A percentile compares a stretch with the other conserved stretches of the same genome.
Evolutionary conservation across 2,329 filamentous ascomycete species (phyloP).

Genomic region (Clarireedia homoeocarpa): DNA sequence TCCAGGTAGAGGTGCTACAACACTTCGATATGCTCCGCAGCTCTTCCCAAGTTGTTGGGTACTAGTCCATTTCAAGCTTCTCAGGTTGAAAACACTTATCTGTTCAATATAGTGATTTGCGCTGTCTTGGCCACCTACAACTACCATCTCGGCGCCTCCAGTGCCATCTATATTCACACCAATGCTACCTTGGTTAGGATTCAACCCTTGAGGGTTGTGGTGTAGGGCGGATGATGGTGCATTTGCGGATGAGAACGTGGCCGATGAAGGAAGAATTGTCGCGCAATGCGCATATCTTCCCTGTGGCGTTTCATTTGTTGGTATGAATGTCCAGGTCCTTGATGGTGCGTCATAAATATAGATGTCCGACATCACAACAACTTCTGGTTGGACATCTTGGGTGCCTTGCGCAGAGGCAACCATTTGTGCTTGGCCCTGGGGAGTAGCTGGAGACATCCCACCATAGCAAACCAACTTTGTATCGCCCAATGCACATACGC

Average conservation of each 20-base stretch:
- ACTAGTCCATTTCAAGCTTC: constrained; percentile 91
- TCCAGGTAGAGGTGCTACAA: constrained; percentile 75
- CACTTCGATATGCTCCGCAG: constrained; percentile 92
- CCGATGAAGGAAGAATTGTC: constrained; percentile 80
- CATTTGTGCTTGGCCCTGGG: constrained; percentile 36
- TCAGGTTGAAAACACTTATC: constrained; percentile 94
- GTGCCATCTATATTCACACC: constrained; percentile 84
- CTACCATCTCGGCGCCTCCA: constrained; percentile 92
- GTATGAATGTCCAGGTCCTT: constrained; percentile 77
- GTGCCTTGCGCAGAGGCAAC: constrained; percentile 35
- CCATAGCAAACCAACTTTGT: constrained; percentile 97
- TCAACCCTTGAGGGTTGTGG: constrained; percentile 76
- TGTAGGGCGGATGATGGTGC: constrained; percentile 82
- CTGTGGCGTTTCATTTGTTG: constrained; percentile 74
- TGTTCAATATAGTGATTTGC: constrained; percentile 99
- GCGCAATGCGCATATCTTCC: constrained; percentile 96
- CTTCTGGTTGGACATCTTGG: constrained; percentile 68
- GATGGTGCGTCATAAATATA: constrained; percentile 87
- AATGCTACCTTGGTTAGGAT: constrained; percentile 79
- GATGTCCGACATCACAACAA: constrained; percentile 96
- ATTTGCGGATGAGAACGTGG: constrained; percentile 75
- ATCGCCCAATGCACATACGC: constrained; percentile 86
- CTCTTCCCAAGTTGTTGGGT: constrained; percentile 82
- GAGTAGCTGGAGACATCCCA: constrained; percentile 78
- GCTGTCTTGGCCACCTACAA: constrained; percentile 92